Evolutionary conservation across 2,329 filamentous ascomycete species (phyloP).

Genomic region (Aquanectria penicillioides): DNA sequence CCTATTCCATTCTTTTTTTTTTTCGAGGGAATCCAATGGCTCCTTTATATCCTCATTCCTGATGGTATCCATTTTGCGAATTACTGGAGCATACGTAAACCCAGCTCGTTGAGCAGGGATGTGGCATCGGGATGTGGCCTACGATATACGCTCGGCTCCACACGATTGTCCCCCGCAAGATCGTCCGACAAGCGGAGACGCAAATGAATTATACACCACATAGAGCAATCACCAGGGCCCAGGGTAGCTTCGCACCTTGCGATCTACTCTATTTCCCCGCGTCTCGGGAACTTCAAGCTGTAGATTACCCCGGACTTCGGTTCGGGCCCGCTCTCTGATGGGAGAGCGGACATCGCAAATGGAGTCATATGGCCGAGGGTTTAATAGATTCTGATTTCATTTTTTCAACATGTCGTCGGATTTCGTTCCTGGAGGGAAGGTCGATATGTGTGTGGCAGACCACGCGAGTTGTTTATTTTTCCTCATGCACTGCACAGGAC

Average conservation of each 20-base stretch:
- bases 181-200: constrained; percentile 13
- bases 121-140: constrained; percentile 21
- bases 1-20: not conserved
- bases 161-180: constrained; percentile 12
- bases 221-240: not conserved
- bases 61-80: not conserved
- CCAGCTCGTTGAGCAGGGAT: not conserved
- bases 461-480: not conserved
- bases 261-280: constrained; percentile 19
- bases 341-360: not conserved
- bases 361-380: not conserved
- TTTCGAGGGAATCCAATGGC: not conserved
- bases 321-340: constrained; percentile 13
- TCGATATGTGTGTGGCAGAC: not conserved
- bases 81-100: constrained; percentile 8
- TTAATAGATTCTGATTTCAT: not conserved
- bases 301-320: constrained; percentile 19
- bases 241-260: not conserved
- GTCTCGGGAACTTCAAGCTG: constrained; percentile 9
- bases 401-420: not conserved
- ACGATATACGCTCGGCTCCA: constrained; percentile 12
- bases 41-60: constrained; percentile 9
- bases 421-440: not conserved
- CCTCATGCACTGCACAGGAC: not conserved
- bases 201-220: not conserved